Percentiles rank a stretch among this genome's conserved stretches.
Conservation (phyloP, 2,329 filamentous ascomycete genomes). For the Colletotrichum navitas region DNA sequence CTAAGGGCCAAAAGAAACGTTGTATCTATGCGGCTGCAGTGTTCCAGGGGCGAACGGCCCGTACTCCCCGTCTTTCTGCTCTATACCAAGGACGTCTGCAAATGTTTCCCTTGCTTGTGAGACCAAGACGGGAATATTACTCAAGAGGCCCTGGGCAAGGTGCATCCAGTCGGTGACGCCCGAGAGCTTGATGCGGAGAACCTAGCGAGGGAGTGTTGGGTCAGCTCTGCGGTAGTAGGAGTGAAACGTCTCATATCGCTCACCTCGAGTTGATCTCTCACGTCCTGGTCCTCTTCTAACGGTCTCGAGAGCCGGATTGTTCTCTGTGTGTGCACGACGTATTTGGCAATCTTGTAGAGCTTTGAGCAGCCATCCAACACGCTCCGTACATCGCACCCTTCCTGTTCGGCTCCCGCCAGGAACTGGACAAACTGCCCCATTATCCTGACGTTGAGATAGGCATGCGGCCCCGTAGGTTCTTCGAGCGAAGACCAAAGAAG, state of each 20-base stretch:
- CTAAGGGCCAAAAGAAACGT: constrained; percentile 14
- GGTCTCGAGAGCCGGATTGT: constrained; percentile 11
- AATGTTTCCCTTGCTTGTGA: constrained; percentile 21
- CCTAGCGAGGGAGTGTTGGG: neutral
- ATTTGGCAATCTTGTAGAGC: constrained; percentile 36
- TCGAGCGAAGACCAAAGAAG: constrained; percentile 34
- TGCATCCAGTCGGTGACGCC: constrained; percentile 36
- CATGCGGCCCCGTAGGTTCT: constrained; percentile 25
- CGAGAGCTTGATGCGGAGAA: constrained; percentile 27
- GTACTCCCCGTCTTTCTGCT: constrained; percentile 12
- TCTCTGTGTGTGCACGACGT: constrained; percentile 31
- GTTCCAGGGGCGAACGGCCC: constrained; percentile 16
- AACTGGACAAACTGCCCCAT: constrained; percentile 36
- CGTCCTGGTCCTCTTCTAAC: constrained; percentile 22
- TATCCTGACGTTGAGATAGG: constrained; percentile 20
- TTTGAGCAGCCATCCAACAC: constrained; percentile 33
- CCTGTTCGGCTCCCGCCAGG: constrained; percentile 28
- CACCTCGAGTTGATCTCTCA: constrained; percentile 36
- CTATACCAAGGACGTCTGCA: constrained; percentile 20
- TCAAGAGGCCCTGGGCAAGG: constrained; percentile 30
- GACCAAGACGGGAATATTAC: constrained; percentile 17
- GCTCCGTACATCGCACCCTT: constrained; percentile 23
- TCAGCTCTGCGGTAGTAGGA: neutral
- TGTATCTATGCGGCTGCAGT: constrained; percentile 28
- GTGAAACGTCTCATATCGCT: neutral